Base-by-base conservation (phyloP, 768 basidiomycete genomes). In the Panaeolus cyanescens region DNA sequence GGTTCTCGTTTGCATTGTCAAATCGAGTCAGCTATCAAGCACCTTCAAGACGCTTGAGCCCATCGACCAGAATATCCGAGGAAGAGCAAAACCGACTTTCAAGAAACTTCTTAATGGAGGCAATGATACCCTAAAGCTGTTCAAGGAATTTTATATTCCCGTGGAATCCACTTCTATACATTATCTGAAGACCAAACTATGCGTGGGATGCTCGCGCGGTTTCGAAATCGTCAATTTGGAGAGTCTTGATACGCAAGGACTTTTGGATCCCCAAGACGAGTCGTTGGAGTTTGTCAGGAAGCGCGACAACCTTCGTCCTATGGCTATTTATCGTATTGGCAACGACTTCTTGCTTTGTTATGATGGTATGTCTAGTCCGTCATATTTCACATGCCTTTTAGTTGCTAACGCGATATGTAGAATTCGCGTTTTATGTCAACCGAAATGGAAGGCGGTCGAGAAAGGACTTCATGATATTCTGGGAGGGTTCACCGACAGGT, bases 111-210 rank as follows among this genome's bases (percentile, higher is more conserved):
- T 99, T 61, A 96, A 97, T 68, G 96, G 95, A 54, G 91, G 93
- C 7, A 95, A 98, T 70, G 97, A 99, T 72, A 93, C 95, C 1
- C 82, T 99, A 19, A 91, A 91, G 71, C 78, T 91, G 36, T 98
- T 95, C 84, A 92, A 97, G 95, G 96, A 99, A 73, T 99, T 99
- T 77, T 99, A 99, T 71, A 98, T 99, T 62, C 96, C 97, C 0
- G 93, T 97, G 12, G 95, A 99, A 73, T 96, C 95, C 55, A 93
- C 88, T 59, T 98, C 96, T 12, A 91, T 99, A 22, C 96, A 97
- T 75, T 98, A 96, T 79, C 82, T 99, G 65, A 97, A 96, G 80
- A 97, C 96, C 53, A 92, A 91, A 77, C 85, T 99, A 66, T 99
- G 97, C 72, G 93, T 99, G 13, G 97, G 96, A 1, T 96, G 95